Base-by-base conservation (phyloP, 345 rosid species). In the Capsella bursapastoris region DNA sequence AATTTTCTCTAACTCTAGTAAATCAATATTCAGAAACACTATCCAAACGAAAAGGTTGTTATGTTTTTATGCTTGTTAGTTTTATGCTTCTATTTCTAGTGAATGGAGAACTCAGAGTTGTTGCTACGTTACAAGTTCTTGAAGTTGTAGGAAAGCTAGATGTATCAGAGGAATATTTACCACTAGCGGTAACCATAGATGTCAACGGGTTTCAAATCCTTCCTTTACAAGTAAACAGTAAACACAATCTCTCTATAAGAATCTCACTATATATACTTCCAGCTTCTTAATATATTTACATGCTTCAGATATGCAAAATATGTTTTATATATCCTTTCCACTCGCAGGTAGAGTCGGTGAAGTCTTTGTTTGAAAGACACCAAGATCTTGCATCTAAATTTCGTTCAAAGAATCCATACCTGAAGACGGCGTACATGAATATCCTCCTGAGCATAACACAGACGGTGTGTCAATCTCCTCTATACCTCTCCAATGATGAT, bases 111-210 rank as follows among this genome's bases (percentile, higher is more conserved):
- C 81, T 86, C 68, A 70, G 81, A 6, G 77, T 93, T 66, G 96
- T 86, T 83, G 93, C 83, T 64, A 90, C 87, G 79, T 83, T 93
- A 64, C 55, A 57, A 0, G 18, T 64, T 49, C 67, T 75, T 41
- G 40, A 64, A 67, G 6, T 60, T 12, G 40, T 51, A 29, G 73
- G 65, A 1, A 25, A 73, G 15, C 4, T 73, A 25, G 71, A 64
- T 6, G 71, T 64, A 25, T 41, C 22, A 25, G 22, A 47, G 4
- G 25, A 47, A 47, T 47, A 22, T 2, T 47, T 22, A 47, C 3
- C 51, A 7, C 1, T n/a, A n/a, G 7, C 7, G 9, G 22, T n/a
- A 47, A 47, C 51, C 9, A 2, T 47, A 47, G 22, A 47, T 63
- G 53, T 63, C n/a, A 8, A 63, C 13, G 66, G 66, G 1, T 61